Conservation (phyloP, 768 basidiomycete species). For the Termitomyces titanicus region DNA sequence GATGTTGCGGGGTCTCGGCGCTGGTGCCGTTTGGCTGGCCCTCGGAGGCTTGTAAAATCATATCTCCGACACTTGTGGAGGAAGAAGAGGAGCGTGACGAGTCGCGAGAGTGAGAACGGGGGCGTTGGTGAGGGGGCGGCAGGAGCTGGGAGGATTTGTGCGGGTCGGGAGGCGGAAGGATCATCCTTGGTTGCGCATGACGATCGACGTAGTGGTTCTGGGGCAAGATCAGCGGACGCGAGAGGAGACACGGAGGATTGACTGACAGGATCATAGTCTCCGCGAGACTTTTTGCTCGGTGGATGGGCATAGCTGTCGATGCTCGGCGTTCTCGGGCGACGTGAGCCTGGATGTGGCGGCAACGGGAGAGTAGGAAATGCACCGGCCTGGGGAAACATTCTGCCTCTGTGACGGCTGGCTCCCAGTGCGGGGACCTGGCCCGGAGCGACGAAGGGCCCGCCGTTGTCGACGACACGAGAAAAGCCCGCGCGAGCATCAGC, state of each 20-base stretch:
- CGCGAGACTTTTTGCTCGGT: constrained; percentile 45
- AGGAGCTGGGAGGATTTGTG: constrained; percentile 1
- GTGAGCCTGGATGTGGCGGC: constrained; percentile 32
- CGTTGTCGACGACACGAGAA: constrained; percentile 39
- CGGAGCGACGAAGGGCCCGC: constrained; percentile 37
- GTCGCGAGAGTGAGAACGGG: constrained; percentile 12
- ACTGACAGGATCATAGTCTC: constrained; percentile 9
- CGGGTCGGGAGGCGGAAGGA: constrained; percentile 12
- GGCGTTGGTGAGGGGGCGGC: constrained; percentile 1
- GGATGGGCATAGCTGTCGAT: constrained; percentile 38
- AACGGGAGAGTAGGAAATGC: constrained; percentile 27
- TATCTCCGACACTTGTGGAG: constrained; percentile 41
- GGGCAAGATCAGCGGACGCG: not conserved
- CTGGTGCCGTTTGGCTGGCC: constrained; percentile 14
- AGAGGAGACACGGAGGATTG: not conserved
- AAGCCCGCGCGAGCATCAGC: constrained; percentile 50
- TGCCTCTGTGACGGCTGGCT: not conserved
- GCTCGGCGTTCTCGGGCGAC: constrained; percentile 32
- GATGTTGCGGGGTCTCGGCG: constrained; percentile 2
- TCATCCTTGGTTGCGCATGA: constrained; percentile 13
- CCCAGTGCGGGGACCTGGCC: constrained; percentile 21
- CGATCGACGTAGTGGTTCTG: not conserved
- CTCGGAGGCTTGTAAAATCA: constrained; percentile 36
- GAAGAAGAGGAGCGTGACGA: constrained; percentile 32
- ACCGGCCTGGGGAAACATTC: constrained; percentile 11